Evolutionary conservation across 441 rosid genomes (phyloP).

Genomic region (Syzygium malaccense): DNA sequence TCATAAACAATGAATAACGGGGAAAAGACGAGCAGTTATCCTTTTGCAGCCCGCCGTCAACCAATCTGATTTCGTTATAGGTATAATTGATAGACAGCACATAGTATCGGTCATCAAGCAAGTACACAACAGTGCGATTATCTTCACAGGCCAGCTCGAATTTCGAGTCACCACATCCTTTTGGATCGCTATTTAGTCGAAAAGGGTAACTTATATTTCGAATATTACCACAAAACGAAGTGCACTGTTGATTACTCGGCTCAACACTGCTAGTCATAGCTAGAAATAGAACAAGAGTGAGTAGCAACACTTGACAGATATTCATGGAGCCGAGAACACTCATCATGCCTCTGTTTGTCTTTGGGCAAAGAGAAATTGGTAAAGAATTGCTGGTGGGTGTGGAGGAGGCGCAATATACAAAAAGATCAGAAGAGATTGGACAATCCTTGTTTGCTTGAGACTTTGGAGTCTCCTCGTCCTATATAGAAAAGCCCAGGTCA

Average conservation of each 20-base stretch:
- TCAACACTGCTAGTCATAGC: not conserved
- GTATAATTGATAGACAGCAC: not conserved
- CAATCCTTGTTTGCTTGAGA: too few relatives aligned
- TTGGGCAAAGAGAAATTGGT: not conserved
- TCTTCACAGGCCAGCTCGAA: accelerated
- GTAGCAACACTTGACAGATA: not conserved
- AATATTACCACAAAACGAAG: not conserved
- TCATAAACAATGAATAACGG: not conserved
- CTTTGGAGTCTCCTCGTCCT: not conserved
- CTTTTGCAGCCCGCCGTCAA: accelerated
- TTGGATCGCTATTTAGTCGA: accelerated
- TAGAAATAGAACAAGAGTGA: not conserved
- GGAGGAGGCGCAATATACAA: too few relatives aligned
- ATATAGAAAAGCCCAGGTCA: not conserved
- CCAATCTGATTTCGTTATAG: not conserved
- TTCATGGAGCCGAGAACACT: not conserved
- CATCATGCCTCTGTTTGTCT: not conserved
- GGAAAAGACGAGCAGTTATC: not conserved
- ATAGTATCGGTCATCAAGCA: not conserved
- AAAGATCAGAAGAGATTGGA: too few relatives aligned
- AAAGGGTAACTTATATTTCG: accelerated
- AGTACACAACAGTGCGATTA: accelerated
- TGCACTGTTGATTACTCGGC: accelerated
- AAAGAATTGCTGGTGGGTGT: too few relatives aligned
- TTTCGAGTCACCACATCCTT: not conserved